A percentile compares a stretch with the other conserved stretches of the same genome.
phyloP scores from a whole-genome alignment of 306 rosid species.

The Dryas octopetala region DNA sequence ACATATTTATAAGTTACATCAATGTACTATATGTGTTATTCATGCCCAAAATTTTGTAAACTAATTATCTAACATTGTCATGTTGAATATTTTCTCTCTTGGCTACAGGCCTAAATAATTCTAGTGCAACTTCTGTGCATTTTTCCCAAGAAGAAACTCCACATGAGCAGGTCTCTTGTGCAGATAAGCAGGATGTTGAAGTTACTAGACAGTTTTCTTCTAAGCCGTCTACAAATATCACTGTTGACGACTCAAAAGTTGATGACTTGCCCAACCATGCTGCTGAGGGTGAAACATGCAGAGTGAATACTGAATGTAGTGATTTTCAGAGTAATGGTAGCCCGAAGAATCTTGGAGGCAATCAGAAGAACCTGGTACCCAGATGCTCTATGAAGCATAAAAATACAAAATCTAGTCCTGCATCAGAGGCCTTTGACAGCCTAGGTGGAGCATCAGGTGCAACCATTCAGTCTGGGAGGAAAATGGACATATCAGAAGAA shows the following conservation, averaged over 20 bases:
- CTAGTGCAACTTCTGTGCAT: conserved; percentile 2
- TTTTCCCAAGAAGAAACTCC: conserved; percentile 10
- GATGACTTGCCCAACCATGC: not conserved
- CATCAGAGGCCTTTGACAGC: conserved; percentile 22
- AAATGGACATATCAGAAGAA: conserved; percentile 18
- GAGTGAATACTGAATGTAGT: conserved; percentile 8
- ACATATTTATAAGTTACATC: not conserved
- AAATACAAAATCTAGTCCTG: conserved; percentile 18
- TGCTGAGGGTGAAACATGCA: conserved; percentile 16
- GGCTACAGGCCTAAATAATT: not conserved
- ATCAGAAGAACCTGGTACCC: conserved; percentile 20
- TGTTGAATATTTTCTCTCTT: not conserved
- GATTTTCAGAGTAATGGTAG: conserved; percentile 16
- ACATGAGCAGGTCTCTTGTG: not conserved
- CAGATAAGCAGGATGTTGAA: conserved; percentile 12
- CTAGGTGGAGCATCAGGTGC: conserved; percentile 20
- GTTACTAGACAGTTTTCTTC: not conserved
- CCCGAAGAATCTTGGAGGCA: conserved; percentile 22
- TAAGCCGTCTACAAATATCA: not conserved
- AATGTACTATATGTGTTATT: not conserved
- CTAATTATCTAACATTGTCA: not conserved
- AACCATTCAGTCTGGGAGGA: conserved; percentile 28
- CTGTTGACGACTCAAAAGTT: not conserved
- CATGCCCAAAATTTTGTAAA: not conserved
- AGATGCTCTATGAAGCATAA: conserved; percentile 20